These are phyloP conservation scores for Thielaviopsis cerberus DNA, from an alignment of 2,329 filamentous ascomycete species.

Conservation along the genomic window DNA sequence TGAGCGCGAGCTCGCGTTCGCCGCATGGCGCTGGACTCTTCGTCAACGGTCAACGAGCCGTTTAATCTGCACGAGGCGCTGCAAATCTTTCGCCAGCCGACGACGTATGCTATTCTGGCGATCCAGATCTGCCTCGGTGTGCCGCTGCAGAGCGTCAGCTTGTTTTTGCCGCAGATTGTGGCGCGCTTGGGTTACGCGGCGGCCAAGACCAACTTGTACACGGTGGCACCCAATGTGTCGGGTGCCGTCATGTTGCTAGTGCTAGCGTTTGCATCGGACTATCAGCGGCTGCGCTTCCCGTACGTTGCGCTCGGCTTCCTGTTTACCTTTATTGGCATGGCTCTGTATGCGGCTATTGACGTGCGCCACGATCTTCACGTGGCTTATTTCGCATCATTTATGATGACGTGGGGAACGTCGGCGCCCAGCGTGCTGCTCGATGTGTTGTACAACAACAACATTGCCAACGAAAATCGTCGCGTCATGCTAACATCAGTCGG, in stretches of 20 bases:
- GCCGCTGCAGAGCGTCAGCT: conserved; percentile 33
- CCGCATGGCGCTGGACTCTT: conserved; percentile 60
- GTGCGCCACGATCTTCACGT: conserved; percentile 41
- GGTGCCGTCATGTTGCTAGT: conserved; percentile 56
- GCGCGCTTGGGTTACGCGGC: conserved; percentile 28
- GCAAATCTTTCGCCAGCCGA: conserved; percentile 31
- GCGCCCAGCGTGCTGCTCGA: conserved; percentile 53
- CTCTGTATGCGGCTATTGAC: conserved; percentile 57
- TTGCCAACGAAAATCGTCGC: conserved; percentile 56
- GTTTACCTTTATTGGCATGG: conserved; percentile 59
- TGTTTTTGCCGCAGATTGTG: conserved; percentile 39
- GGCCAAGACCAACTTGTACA: conserved; percentile 57
- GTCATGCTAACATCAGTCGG: conserved; percentile 52
- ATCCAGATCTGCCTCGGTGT: conserved; percentile 43
- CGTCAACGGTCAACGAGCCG: conserved; percentile 36
- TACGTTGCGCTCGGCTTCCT: conserved; percentile 58
- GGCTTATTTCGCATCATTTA: conserved; percentile 59
- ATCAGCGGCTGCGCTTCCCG: conserved; percentile 46
- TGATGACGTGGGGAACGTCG: conserved; percentile 68
- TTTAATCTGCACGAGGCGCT: conserved; percentile 33
- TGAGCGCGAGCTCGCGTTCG: conserved; percentile 49
- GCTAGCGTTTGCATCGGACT: conserved; percentile 53
- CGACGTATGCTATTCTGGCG: conserved; percentile 29
- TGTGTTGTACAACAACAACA: conserved; percentile 62
- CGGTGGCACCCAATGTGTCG: conserved; percentile 59